Base-by-base conservation (phyloP, 495 filamentous ascomycete species). In the Daldinia caldariorum region DNA sequence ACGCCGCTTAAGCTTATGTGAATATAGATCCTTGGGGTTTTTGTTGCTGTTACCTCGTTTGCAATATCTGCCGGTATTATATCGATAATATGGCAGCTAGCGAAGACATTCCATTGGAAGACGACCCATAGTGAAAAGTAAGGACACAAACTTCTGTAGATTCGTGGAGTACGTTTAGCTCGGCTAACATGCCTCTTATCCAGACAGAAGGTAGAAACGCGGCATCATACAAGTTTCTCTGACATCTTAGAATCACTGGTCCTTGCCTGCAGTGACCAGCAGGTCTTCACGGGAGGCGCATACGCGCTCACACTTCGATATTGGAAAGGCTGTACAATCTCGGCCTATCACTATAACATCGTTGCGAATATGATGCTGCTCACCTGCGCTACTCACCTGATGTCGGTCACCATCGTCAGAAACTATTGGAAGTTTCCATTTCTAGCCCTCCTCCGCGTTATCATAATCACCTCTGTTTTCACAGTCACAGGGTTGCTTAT, bases 271-370 rank as follows among this genome's bases (percentile, higher is more conserved):
- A 79, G 76, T 31, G 79, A 81, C 63, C 79, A 80, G 58, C 78
- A 81, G 57, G 55, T 81, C 32, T 78, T 81, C 66, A 81, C 79
- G 0, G 77, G 77, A 12, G 76, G 66, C 4, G 78, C 79, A 4
- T 80, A 78, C 34, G 74, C 78, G 37, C 55, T 81, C 39, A 75
- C 79, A 16, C 62, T 80, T 45, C 75, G 75, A 14, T 81, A 76
- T 45, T 68, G 59, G 61, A 56, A 39, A 37, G 79, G 78, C 7
- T 81, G 79, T 63, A 74, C 71, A 20, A 71, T 81, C 58, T 78
- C 77, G n/a, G 76, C 78, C 3, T 81, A 81, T 56, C 79, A 81
- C 64, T 81, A 81, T 67, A 74, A 80, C 22, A 71, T 81, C 49
- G 70, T 81, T 1, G 70, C 73, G 26, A 81, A 81, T 63, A 73